These are phyloP conservation scores for Arthrinium puccinioides DNA, from an alignment of 2,329 filamentous ascomycete species.

Conservation along the genomic window DNA sequence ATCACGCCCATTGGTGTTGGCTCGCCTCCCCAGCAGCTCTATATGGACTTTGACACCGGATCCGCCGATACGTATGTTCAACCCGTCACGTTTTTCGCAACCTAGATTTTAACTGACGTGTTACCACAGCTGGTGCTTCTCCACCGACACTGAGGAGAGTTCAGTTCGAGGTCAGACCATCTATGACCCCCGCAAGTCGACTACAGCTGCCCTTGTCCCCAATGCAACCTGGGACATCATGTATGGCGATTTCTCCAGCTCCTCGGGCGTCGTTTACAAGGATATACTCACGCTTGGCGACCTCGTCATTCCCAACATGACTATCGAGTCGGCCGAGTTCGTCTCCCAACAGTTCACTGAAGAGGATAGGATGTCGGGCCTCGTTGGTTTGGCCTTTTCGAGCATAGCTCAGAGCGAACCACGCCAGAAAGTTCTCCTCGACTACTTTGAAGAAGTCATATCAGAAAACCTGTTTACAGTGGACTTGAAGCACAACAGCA, in stretches of 20 bases:
- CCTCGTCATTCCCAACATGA: conserved; percentile 34
- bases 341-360: conserved; percentile 36
- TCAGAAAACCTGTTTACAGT: conserved; percentile 37
- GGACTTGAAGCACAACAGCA: conserved; percentile 39
- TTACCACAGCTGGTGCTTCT: conserved; percentile 52
- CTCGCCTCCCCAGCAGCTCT: conserved; percentile 38
- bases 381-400: conserved; percentile 44
- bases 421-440: conserved; percentile 34
- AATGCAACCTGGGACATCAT: conserved; percentile 41
- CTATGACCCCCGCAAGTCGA: conserved; percentile 38
- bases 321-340: conserved; percentile 40
- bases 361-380: conserved; percentile 36
- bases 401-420: conserved; percentile 36
- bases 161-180: conserved; percentile 34
- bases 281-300: conserved; percentile 41
- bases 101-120: too few relatives aligned
- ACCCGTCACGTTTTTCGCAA: background rate
- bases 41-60: conserved; percentile 45
- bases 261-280: conserved; percentile 38
- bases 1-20: conserved; percentile 37
- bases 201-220: conserved; percentile 31
- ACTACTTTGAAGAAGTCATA: conserved; percentile 33
- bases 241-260: conserved; percentile 36
- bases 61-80: conserved; percentile 55
- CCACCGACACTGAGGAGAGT: conserved; percentile 36